Conservation (phyloP, 2,329 filamentous ascomycete genomes). For the Paecilomyces sp. region DNA sequence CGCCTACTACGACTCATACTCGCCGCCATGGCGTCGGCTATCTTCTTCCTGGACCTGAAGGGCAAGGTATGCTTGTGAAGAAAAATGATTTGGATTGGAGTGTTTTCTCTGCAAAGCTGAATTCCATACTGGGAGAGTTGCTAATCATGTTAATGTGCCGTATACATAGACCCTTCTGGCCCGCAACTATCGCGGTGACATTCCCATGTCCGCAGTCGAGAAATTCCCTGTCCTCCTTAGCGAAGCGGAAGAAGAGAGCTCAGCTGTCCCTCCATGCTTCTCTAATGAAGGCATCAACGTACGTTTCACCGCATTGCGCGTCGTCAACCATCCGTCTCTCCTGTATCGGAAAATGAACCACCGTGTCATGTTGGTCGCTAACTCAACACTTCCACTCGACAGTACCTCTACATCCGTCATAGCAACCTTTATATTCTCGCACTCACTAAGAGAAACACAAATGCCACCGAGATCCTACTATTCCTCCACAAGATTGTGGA, state of each 20-base stretch:
- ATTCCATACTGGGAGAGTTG: conserved; percentile 1
- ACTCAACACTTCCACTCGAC: conserved; percentile 1
- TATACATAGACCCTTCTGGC: conserved; percentile 78
- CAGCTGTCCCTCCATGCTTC: conserved; percentile 94
- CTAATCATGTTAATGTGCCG: conserved; percentile 11
- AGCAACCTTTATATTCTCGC: conserved; percentile 98
- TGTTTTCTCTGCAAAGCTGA: neutral
- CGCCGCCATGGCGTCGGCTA: conserved; percentile 78
- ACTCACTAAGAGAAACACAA: conserved; percentile 96
- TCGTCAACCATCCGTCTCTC: conserved; percentile 4
- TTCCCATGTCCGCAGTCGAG: conserved; percentile 98
- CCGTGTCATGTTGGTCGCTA: neutral
- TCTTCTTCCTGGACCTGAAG: conserved; percentile 99
- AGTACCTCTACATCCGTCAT: conserved; percentile 99
- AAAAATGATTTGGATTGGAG: too few species aligned
- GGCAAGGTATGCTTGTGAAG: conserved; percentile 69
- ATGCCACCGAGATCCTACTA: conserved; percentile 94
- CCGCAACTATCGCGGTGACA: conserved; percentile 96
- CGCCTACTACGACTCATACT: neutral
- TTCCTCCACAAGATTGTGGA: conserved; percentile 98
- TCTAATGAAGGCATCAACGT: conserved; percentile 98
- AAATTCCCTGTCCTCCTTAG: conserved; percentile 93
- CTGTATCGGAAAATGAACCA: neutral
- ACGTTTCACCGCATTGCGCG: conserved; percentile 30
- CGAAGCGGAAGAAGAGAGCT: conserved; percentile 98